Base-by-base conservation (phyloP, 192 early-diverging fungal species). In the Gaertneriomyces sp. region DNA sequence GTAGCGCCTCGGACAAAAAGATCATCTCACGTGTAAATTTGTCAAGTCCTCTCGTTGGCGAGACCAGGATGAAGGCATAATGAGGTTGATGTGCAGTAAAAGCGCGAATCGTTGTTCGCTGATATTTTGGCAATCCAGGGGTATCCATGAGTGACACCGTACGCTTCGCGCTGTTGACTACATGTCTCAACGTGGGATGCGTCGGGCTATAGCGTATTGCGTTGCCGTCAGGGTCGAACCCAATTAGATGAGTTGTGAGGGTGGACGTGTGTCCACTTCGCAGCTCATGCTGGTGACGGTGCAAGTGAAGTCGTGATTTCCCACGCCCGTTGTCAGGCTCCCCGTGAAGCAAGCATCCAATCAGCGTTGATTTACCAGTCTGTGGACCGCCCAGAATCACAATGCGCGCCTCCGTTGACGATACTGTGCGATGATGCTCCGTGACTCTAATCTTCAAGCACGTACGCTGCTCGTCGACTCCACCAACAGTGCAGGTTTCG, bases 261-360 rank as follows among this genome's bases (percentile, higher is more conserved):
- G 92, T 93, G 16, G 92, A 94, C 4, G 92, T 94, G 14, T 90
- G 81, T 17, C 95, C 95, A 9, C 89, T 79, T 73, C 91, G 90
- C 43, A 97, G 88, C 67, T 97, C 95, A 68, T 97, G 95, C 25
- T 84, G 87, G 77, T 97, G 95, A 17, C 93, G 85, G 53, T 95
- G 81, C 41, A 94, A 73, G 74, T 89, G 93, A 14, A 94, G 77
- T 4, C 93, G 70, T 5, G 92, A 85, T 63, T 89, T 88, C 44
- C 95, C 95, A 38, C 84, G 76, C 12, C 93, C 93, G 61, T 94
- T 93, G 64, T 97, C 95, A 1, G 79, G 74, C 39, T 92, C 88
- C 17, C 85, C 85, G 74, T 97, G 86, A 3, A 88, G 85, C 16
- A 97, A 70, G 62, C 87, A 85, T 4, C 91, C 91, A 7, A 97